Evolutionary conservation across 495 filamentous ascomycete species (phyloP).

Genomic region (Evernia prunastri): DNA sequence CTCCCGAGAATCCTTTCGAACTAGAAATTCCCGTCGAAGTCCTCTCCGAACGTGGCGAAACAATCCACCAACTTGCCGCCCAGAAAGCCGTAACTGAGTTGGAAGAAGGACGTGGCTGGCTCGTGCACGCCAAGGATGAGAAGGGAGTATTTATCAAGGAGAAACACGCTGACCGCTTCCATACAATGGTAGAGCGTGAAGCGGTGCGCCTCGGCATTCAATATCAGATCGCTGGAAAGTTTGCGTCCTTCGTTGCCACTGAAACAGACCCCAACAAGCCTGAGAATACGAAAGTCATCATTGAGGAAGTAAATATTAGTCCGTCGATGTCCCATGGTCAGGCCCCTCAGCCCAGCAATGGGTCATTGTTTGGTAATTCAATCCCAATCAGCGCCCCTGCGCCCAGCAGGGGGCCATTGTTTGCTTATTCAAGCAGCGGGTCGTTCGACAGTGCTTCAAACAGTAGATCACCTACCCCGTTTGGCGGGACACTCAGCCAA

Average conservation of each 20-base stretch:
- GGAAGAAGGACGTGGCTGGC: slow-evolving; percentile 62
- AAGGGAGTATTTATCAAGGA: slow-evolving; percentile 43
- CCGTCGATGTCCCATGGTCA: too few relatives aligned
- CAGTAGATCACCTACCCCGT: too few relatives aligned
- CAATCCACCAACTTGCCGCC: slow-evolving; percentile 63
- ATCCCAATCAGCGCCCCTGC: too few relatives aligned
- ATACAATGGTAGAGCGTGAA: slow-evolving; percentile 54
- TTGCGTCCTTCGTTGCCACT: slow-evolving; percentile 65
- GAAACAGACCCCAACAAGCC: slow-evolving; percentile 34
- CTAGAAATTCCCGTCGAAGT: slow-evolving; percentile 56
- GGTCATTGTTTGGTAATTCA: too few relatives aligned
- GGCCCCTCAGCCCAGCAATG: too few relatives aligned
- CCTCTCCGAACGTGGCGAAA: slow-evolving; percentile 43
- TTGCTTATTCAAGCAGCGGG: too few relatives aligned
- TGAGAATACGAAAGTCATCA: slow-evolving; percentile 13
- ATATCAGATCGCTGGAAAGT: slow-evolving; percentile 61
- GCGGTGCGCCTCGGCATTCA: slow-evolving; percentile 54
- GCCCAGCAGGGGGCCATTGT: too few relatives aligned
- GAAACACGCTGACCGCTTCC: slow-evolving; percentile 41
- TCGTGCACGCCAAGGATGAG: slow-evolving; percentile 44
- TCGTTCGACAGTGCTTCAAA: too few relatives aligned
- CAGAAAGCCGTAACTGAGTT: slow-evolving; percentile 61
- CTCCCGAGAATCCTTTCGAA: slow-evolving; percentile 47
- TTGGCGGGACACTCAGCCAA: too few relatives aligned
- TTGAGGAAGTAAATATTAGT: slow-evolving; percentile 19